A percentile compares a stretch with the other conserved stretches of the same genome.
Evolutionary conservation across 1,284 basidiomycete genomes (phyloP).

Genomic region (Apiotrichum laibachii): DNA sequence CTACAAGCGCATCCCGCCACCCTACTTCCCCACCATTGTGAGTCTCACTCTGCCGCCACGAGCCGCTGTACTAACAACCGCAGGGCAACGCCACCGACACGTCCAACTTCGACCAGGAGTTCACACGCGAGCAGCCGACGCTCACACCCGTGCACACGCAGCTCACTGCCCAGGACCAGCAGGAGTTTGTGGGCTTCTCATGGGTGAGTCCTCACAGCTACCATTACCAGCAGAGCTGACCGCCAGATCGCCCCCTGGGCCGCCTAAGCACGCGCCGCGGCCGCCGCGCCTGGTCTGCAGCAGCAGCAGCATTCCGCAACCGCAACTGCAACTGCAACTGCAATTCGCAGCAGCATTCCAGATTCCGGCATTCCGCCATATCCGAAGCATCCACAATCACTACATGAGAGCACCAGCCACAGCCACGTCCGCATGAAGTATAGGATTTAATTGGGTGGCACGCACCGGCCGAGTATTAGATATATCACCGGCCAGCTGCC

Average conservation of each 20-base stretch:
- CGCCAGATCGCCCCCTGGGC: too few relatives aligned
- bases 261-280: too few relatives aligned
- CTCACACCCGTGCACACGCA: conserved; percentile 96
- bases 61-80: conserved; percentile 13
- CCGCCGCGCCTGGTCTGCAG: too few relatives aligned
- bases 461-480: too few relatives aligned
- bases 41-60: neutral
- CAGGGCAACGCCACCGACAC: conserved; percentile 55
- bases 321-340: too few relatives aligned
- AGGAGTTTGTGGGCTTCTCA: conserved; percentile 93
- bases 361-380: too few relatives aligned
- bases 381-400: conserved; percentile 38
- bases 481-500: neutral
- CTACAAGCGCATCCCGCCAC: conserved; percentile 92
- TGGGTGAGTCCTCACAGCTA: too few relatives aligned
- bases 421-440: neutral
- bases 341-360: too few relatives aligned
- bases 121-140: conserved; percentile 94
- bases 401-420: conserved; percentile 1
- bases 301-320: too few relatives aligned
- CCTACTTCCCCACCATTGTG: conserved; percentile 88
- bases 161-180: conserved; percentile 85
- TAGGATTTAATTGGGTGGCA: neutral
- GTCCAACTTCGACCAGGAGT: conserved; percentile 88
- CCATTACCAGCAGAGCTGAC: too few relatives aligned